Conservation (phyloP, 768 basidiomycete species). For the Termitomyces sp. region DNA sequence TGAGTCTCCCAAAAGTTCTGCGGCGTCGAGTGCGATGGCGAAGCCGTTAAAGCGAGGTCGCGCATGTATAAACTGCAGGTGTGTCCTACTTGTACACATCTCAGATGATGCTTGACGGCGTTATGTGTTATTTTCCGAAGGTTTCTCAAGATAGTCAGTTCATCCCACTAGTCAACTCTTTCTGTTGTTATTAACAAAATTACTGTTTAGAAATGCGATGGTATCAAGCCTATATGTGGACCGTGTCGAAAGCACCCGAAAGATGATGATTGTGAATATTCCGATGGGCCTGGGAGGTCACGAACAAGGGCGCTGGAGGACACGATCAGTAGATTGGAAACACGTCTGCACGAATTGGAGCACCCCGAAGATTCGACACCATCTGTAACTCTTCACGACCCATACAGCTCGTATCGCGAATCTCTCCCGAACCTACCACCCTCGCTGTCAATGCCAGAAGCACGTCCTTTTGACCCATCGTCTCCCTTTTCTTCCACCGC, state of each 20-base stretch:
- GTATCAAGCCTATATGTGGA: constrained; percentile 57
- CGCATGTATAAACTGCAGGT: constrained; percentile 55
- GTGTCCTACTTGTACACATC: constrained; percentile 9
- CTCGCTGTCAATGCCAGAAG: constrained; percentile 27
- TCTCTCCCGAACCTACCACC: constrained; percentile 30
- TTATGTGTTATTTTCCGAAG: constrained; percentile 21
- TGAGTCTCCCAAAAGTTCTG: constrained; percentile 28
- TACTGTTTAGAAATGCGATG: constrained; percentile 60
- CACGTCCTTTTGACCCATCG: constrained; percentile 23
- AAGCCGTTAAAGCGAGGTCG: constrained; percentile 51
- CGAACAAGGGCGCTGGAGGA: constrained; percentile 59
- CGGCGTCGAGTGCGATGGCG: constrained; percentile 24
- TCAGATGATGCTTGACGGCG: background rate
- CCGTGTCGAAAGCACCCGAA: constrained; percentile 59
- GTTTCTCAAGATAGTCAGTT: constrained; percentile 47
- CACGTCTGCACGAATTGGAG: constrained; percentile 55
- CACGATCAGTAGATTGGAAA: constrained; percentile 49
- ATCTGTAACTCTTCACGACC: constrained; percentile 47
- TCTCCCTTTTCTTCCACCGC: constrained; percentile 44
- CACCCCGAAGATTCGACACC: constrained; percentile 44
- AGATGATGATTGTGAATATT: constrained; percentile 68
- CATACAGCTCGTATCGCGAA: constrained; percentile 36
- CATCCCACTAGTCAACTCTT: background rate
- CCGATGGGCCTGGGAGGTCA: constrained; percentile 58
- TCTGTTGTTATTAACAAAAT: constrained; percentile 3